Conservation (phyloP, 129 eudicot species). For the Centaurea solstitialis region DNA sequence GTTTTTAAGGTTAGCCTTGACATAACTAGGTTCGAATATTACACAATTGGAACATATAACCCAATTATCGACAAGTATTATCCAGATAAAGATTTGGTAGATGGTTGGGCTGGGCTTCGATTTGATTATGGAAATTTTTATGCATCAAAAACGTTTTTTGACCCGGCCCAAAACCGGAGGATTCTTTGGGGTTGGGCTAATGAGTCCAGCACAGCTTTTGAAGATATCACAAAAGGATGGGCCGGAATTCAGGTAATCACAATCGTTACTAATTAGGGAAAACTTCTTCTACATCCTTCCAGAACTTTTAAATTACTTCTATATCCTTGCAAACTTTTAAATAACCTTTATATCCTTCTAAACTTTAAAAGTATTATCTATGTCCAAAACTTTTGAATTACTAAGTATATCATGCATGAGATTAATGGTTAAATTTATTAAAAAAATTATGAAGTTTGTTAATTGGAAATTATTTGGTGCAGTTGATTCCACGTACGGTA, state of each 20-base stretch:
- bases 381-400: too few relatives aligned
- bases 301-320: too few relatives aligned
- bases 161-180: conserved; percentile 59
- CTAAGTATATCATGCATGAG: neutral
- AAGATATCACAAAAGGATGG: conserved; percentile 47
- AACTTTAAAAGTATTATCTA: too few relatives aligned
- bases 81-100: conserved; percentile 50
- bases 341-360: too few relatives aligned
- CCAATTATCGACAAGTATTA: conserved; percentile 40
- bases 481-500: conserved; percentile 60
- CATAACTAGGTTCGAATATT: conserved; percentile 65
- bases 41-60: conserved; percentile 66
- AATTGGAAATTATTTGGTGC: neutral
- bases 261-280: too few relatives aligned
- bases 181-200: conserved; percentile 83
- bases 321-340: too few relatives aligned
- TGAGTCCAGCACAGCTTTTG: conserved; percentile 42
- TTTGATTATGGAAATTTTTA: conserved; percentile 83
- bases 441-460: neutral
- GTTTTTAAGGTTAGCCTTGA: conserved; percentile 77
- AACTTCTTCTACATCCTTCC: too few relatives aligned
- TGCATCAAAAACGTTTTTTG: conserved; percentile 82
- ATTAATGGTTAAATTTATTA: neutral
- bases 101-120: conserved; percentile 72
- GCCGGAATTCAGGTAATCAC: conserved; percentile 50